Conservation (phyloP, 2,329 filamentous ascomycete genomes). For the Pleomassaria siparia region DNA sequence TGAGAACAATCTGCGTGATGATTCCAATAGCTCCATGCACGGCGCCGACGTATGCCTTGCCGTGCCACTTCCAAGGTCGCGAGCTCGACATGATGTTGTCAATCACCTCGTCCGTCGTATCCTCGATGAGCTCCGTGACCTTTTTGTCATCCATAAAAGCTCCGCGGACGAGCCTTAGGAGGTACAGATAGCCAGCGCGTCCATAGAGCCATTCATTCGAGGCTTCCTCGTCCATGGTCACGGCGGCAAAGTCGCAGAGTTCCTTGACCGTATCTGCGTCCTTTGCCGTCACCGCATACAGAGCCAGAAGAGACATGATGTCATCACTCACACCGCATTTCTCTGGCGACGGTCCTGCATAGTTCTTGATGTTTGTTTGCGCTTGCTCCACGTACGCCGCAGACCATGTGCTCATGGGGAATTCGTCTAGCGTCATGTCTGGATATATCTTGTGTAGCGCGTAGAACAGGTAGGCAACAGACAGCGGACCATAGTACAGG, state of each 20-base stretch:
- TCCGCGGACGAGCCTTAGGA: slow-evolving; percentile 64
- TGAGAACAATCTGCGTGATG: slow-evolving; percentile 67
- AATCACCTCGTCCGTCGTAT: slow-evolving; percentile 59
- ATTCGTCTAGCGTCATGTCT: slow-evolving; percentile 49
- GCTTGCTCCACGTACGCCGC: slow-evolving; percentile 54
- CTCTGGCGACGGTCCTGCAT: slow-evolving; percentile 47
- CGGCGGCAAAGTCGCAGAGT: slow-evolving; percentile 53
- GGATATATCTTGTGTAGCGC: slow-evolving; percentile 53
- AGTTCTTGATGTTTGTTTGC: slow-evolving; percentile 52
- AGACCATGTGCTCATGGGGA: slow-evolving; percentile 51
- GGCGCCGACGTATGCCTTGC: slow-evolving; percentile 64
- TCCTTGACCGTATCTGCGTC: slow-evolving; percentile 52
- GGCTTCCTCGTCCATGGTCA: slow-evolving; percentile 50
- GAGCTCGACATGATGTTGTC: slow-evolving; percentile 59
- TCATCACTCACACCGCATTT: slow-evolving; percentile 55
- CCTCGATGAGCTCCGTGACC: slow-evolving; percentile 54
- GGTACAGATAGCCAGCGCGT: slow-evolving; percentile 67
- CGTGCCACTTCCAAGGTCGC: slow-evolving; percentile 66
- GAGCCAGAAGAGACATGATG: slow-evolving; percentile 52
- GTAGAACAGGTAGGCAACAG: slow-evolving; percentile 53
- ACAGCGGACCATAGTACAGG: slow-evolving; percentile 54
- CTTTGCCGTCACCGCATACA: slow-evolving; percentile 53
- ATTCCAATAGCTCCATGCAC: slow-evolving; percentile 70
- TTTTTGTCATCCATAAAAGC: slow-evolving; percentile 55
- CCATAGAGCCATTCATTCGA: slow-evolving; percentile 68